Evolutionary conservation across 2,329 filamentous ascomycete genomes (phyloP).

Genomic region (Colletotrichum cuscutae): DNA sequence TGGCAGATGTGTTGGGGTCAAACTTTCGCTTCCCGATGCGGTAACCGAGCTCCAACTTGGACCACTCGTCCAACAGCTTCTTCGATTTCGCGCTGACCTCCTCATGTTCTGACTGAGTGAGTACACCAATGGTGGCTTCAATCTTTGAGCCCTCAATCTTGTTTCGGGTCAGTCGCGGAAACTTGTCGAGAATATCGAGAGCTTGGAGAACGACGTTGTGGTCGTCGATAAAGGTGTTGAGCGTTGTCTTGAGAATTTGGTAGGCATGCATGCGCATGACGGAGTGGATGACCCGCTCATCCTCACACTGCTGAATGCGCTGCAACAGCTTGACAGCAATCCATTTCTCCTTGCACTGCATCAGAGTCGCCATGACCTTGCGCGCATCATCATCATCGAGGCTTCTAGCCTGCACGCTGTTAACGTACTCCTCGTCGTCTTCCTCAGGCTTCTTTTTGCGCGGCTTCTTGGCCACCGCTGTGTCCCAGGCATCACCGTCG

Average conservation of each 20-base stretch:
- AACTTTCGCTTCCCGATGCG: slow-evolving; percentile 91
- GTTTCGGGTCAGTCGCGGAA: slow-evolving; percentile 92
- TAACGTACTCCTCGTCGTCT: slow-evolving; percentile 95
- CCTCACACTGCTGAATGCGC: slow-evolving; percentile 87
- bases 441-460: slow-evolving; percentile 92
- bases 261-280: slow-evolving; percentile 98
- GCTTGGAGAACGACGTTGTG: slow-evolving; percentile 90
- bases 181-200: slow-evolving; percentile 86
- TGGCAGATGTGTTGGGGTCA: slow-evolving; percentile 70
- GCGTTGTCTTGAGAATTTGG: slow-evolving; percentile 88
- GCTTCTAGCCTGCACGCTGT: slow-evolving; percentile 82
- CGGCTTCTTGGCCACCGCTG: slow-evolving; percentile 86
- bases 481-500: slow-evolving; percentile 92
- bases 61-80: slow-evolving; percentile 84
- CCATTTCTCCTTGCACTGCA: slow-evolving; percentile 99
- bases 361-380: slow-evolving; percentile 95
- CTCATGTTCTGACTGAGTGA: slow-evolving; percentile 76
- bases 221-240: slow-evolving; percentile 89
- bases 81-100: slow-evolving; percentile 78
- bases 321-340: slow-evolving; percentile 94
- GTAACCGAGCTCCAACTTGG: slow-evolving; percentile 88
- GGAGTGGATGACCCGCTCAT: slow-evolving; percentile 86
- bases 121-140: slow-evolving; percentile 78
- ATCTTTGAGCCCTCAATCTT: slow-evolving; percentile 98
- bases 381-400: slow-evolving; percentile 86